Evolutionary conservation across 2,329 filamentous ascomycete species (phyloP).

Genomic region (Epichloe bromicola): DNA sequence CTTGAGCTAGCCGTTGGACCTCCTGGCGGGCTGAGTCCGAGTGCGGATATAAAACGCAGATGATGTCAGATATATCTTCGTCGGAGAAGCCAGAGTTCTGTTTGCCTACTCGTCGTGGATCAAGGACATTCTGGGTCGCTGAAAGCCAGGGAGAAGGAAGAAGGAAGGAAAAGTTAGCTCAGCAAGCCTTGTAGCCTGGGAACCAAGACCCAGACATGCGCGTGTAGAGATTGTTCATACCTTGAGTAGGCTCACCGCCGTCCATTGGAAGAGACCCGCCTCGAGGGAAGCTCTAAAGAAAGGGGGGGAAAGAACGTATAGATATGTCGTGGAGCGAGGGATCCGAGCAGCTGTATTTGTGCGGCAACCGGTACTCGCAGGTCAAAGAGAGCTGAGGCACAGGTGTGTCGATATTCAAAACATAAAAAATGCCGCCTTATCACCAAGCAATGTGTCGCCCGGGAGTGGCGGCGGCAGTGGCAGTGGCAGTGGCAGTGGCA

Average conservation of each 20-base stretch:
- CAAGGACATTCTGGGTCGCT: conserved; percentile 39
- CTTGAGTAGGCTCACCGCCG: conserved; percentile 31
- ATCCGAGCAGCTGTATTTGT: not conserved
- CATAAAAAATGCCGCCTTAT: not conserved
- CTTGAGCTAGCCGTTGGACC: conserved; percentile 39
- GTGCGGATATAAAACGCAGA: conserved; percentile 75
- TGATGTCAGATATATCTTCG: conserved; percentile 74
- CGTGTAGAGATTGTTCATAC: conserved; percentile 11
- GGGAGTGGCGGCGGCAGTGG: not conserved
- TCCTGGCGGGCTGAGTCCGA: conserved; percentile 60
- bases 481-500: not conserved
- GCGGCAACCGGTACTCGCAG: not conserved
- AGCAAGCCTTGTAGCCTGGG: not conserved
- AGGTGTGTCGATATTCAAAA: not conserved
- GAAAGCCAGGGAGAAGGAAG: not conserved
- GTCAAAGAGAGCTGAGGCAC: not conserved
- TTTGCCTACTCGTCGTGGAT: conserved; percentile 66
- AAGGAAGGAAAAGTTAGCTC: not conserved
- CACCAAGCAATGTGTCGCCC: not conserved
- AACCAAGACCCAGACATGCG: not conserved
- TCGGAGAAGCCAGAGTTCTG: conserved; percentile 74
- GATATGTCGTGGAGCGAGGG: not conserved
- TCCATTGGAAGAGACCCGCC: conserved; percentile 27
- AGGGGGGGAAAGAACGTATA: not conserved
- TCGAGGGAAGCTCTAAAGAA: not conserved